These are phyloP conservation scores for Alisma plantagoaquatica DNA, from an alignment of 106 monocot genomes.

Conservation along the genomic window DNA sequence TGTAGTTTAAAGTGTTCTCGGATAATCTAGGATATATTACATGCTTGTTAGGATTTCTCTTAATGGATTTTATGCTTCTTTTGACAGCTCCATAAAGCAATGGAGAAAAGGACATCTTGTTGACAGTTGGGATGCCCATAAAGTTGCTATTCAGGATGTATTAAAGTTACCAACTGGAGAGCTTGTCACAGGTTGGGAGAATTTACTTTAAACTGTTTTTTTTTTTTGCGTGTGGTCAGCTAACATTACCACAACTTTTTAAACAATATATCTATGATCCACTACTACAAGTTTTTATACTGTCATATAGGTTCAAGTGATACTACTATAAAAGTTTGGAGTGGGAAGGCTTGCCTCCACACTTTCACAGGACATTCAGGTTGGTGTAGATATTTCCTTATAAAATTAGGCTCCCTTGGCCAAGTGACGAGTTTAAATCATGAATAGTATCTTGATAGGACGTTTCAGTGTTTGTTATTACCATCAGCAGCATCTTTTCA, in stretches of 20 bases:
- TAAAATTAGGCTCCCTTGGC: not conserved
- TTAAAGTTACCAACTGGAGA: constrained; percentile 63
- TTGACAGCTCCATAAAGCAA: constrained; percentile 58
- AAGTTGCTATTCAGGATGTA: constrained; percentile 77
- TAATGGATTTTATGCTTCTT: too few species aligned
- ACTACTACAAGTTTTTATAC: too few species aligned
- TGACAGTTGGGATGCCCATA: constrained; percentile 87
- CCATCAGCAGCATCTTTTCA: too few species aligned
- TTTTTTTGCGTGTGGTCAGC: too few species aligned
- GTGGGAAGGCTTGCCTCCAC: constrained; percentile 64
- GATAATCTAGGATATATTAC: too few species aligned
- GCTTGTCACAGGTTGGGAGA: constrained; percentile 60
- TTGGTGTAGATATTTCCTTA: constrained; percentile 19
- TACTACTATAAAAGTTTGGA: constrained; percentile 84
- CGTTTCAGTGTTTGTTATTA: too few species aligned
- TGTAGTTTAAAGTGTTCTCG: too few species aligned
- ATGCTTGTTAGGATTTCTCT: too few species aligned
- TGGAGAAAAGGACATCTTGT: constrained; percentile 62
- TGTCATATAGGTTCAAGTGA: constrained; percentile 77
- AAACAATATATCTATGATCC: too few species aligned
- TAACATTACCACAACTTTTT: too few species aligned
- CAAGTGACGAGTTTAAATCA: not conserved
- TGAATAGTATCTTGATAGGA: too few species aligned
- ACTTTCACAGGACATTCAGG: constrained; percentile 83
- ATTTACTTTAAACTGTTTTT: not conserved